A percentile compares a stretch with the other conserved stretches of the same genome.
Conservation (phyloP, 345 rosid species). For the Melaleuca quinquenervia region DNA sequence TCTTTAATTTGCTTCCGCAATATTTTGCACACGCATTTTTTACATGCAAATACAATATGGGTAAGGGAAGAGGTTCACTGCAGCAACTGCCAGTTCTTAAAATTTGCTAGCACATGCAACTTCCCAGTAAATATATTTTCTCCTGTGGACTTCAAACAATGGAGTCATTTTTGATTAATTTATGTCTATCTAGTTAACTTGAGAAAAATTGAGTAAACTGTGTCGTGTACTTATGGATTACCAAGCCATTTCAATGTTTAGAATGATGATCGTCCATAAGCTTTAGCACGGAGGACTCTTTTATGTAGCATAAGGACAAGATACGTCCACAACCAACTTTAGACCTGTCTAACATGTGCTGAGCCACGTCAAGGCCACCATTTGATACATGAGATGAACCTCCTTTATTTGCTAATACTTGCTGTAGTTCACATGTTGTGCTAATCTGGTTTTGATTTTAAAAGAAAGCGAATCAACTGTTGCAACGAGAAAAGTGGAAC, state of each 20-base stretch:
- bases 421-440: neutral
- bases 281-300: neutral
- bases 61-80: neutral
- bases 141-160: neutral
- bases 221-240: neutral
- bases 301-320: neutral
- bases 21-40: neutral
- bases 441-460: neutral
- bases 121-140: neutral
- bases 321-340: neutral
- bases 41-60: neutral
- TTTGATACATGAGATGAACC: neutral
- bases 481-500: neutral
- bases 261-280: neutral
- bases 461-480: neutral
- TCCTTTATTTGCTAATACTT: neutral
- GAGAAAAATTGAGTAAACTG: neutral
- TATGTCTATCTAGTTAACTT: neutral
- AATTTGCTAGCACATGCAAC: neutral
- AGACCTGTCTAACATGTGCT: neutral
- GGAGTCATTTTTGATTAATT: neutral
- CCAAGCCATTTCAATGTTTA: neutral
- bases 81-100: neutral
- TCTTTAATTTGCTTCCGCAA: neutral
- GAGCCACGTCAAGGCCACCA: neutral